Conservation (phyloP, 345 rosid genomes). For the Gossypium longicalyx region DNA sequence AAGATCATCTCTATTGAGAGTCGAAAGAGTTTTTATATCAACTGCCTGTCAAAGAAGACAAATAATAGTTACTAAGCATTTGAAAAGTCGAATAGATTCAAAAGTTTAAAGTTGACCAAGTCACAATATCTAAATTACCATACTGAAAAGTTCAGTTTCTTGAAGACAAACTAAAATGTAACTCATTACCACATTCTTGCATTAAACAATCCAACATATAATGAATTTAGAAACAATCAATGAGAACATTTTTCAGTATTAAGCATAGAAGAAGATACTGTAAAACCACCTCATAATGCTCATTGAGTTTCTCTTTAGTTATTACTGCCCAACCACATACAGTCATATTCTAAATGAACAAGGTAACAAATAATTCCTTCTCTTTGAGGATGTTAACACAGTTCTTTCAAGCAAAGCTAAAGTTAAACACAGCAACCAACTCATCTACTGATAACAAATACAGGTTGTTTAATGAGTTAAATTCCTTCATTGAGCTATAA, state of each 20-base stretch:
- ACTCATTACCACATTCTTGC: background rate
- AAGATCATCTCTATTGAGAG: conserved; percentile 86
- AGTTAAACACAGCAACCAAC: background rate
- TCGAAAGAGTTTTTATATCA: conserved; percentile 82
- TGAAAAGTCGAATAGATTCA: background rate
- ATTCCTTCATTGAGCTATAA: background rate
- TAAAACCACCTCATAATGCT: background rate
- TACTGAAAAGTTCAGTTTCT: background rate
- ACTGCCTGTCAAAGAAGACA: conserved; percentile 54
- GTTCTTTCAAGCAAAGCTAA: background rate
- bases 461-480: background rate
- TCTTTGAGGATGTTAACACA: background rate
- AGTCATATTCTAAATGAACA: background rate
- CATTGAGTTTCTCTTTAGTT: background rate
- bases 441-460: background rate
- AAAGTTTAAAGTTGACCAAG: background rate
- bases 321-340: background rate
- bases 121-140: background rate
- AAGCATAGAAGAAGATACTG: background rate
- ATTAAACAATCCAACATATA: background rate
- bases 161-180: background rate
- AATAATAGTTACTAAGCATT: background rate
- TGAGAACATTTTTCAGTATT: background rate
- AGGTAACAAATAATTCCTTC: background rate
- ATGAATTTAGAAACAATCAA: background rate